Percentiles rank a stretch among this genome's conserved stretches.
phyloP scores from a whole-genome alignment of 768 basidiomycete species.

The Rhizopogon salebrosus region DNA sequence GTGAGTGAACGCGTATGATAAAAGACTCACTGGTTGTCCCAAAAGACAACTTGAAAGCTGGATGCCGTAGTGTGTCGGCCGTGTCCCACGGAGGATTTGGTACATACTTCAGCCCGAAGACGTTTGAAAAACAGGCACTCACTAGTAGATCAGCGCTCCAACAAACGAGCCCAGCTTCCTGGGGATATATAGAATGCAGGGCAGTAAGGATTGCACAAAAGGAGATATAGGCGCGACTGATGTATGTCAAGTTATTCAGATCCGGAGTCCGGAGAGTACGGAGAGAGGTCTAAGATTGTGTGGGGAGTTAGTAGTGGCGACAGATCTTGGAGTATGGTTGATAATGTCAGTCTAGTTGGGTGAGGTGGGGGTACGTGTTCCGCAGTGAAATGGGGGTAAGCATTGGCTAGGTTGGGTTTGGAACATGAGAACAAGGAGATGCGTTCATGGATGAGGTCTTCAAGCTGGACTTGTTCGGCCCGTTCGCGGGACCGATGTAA shows the following conservation, averaged over 20 bases:
- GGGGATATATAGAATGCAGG: not conserved
- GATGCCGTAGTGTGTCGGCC: not conserved
- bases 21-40: not conserved
- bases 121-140: not conserved
- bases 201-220: not conserved
- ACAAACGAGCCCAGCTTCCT: not conserved
- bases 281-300: not conserved
- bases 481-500: conserved; percentile 20
- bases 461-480: conserved; percentile 14
- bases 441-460: conserved; percentile 12
- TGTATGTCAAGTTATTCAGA: conserved; percentile 1
- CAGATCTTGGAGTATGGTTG: not conserved
- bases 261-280: conserved; percentile 6
- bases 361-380: not conserved
- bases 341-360: not conserved
- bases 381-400: no score
- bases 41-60: not conserved
- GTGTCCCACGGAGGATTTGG: conserved; percentile 4
- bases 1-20: not conserved
- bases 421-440: not conserved
- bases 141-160: not conserved
- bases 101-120: not conserved
- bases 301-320: not conserved
- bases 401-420: not conserved
- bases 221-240: conserved; percentile 1